Evolutionary conservation across 2,329 filamentous ascomycete genomes (phyloP).

Genomic region (Trichoderma simmonsii): DNA sequence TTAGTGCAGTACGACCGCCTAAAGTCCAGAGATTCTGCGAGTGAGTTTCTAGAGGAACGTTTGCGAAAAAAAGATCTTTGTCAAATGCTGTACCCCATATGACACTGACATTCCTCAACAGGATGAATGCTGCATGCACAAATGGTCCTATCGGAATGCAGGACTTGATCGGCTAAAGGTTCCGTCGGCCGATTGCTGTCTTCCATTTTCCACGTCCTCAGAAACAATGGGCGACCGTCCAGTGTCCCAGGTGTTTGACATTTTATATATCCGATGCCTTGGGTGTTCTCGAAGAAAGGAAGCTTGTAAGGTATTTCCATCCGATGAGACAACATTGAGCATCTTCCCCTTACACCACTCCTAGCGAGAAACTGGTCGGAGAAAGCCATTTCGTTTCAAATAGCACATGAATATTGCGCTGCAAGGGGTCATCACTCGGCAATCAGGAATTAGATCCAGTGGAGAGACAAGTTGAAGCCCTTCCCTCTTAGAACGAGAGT

Average conservation of each 20-base stretch:
- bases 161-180: not conserved
- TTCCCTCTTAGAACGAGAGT: not conserved
- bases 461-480: not conserved
- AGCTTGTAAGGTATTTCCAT: not conserved
- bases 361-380: not conserved
- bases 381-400: not conserved
- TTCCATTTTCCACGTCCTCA: not conserved
- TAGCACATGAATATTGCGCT: not conserved
- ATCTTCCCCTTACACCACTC: not conserved
- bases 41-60: not conserved
- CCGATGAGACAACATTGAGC: not conserved
- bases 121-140: not conserved
- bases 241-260: not conserved
- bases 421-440: not conserved
- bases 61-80: not conserved
- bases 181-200: not conserved
- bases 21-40: not conserved
- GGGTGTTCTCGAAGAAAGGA: not conserved
- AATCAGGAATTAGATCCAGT: not conserved
- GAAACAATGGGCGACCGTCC: not conserved
- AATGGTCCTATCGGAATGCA: not conserved
- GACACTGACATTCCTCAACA: not conserved
- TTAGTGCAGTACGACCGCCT: constrained; percentile 14
- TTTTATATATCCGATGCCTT: not conserved
- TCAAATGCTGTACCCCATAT: constrained; percentile 9